phyloP scores from a whole-genome alignment of 495 filamentous ascomycete genomes.

The Penicillium maclennaniae region DNA sequence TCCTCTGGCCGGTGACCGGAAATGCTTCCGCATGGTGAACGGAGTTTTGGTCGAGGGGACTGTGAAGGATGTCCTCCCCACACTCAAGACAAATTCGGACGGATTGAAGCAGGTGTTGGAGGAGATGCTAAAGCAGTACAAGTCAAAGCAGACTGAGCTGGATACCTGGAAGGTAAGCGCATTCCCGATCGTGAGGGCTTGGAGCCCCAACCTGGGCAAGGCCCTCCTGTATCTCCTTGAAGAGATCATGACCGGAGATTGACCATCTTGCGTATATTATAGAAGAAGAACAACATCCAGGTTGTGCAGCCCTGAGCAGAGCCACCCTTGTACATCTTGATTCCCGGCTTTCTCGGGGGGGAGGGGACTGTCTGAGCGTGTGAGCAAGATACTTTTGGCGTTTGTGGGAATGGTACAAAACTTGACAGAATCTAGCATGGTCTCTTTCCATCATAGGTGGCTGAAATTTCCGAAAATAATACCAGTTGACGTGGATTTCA shows the following conservation, averaged over 20 bases:
- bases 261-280: conserved; percentile 9
- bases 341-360: conserved; percentile 5
- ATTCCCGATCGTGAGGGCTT: not conserved
- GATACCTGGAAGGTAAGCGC: conserved; percentile 94
- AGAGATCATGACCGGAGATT: not conserved
- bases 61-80: conserved; percentile 84
- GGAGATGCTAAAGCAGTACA: conserved; percentile 95
- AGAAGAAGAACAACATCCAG: conserved; percentile 99
- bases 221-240: not conserved
- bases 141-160: conserved; percentile 87
- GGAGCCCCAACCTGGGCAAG: not conserved
- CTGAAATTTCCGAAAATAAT: conserved; percentile 3
- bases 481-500: not conserved
- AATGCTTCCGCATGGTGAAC: conserved; percentile 98
- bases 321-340: conserved; percentile 12
- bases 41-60: conserved; percentile 93
- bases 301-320: conserved; percentile 72
- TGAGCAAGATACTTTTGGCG: conserved; percentile 19
- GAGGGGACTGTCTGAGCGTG: conserved; percentile 1
- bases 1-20: conserved; percentile 78
- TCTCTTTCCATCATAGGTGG: conserved; percentile 9
- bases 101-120: conserved; percentile 95
- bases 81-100: conserved; percentile 89
- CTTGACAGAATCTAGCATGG: conserved; percentile 24
- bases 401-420: conserved; percentile 21